phyloP scores from a whole-genome alignment of 331 rosid species.

The Malus hybrid region DNA sequence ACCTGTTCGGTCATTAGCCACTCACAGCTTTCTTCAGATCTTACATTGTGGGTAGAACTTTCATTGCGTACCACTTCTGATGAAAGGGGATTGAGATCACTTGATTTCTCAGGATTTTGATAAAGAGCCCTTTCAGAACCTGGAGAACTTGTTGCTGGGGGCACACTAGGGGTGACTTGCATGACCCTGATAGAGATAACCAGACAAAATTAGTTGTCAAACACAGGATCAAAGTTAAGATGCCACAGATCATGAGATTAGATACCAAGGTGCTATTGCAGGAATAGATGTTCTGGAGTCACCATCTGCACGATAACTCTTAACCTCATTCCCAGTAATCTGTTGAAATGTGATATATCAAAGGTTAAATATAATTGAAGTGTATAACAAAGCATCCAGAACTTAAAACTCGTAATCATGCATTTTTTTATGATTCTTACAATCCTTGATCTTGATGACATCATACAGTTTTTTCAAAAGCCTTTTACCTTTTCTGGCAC shows the following conservation, averaged over 20 bases:
- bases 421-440: not conserved
- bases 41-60: not conserved
- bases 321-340: conserved; percentile 33
- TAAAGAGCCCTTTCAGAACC: not conserved
- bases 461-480: not conserved
- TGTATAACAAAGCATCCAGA: not conserved
- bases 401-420: not conserved
- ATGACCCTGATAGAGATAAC: conserved; percentile 16
- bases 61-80: not conserved
- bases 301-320: conserved; percentile 56
- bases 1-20: not conserved
- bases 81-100: not conserved
- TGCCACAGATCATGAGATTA: not conserved
- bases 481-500: not conserved
- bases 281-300: conserved; percentile 41
- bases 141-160: conserved; percentile 3
- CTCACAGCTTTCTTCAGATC: conserved; percentile 4
- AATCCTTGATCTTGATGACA: not conserved
- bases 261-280: conserved; percentile 68
- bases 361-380: not conserved
- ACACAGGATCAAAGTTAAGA: not conserved
- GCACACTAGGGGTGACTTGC: conserved; percentile 1
- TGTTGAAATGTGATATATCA: conserved; percentile 19
- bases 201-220: not conserved
- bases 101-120: not conserved